phyloP scores from a whole-genome alignment of 257 asterid genomes.

The Solanum piurae region DNA sequence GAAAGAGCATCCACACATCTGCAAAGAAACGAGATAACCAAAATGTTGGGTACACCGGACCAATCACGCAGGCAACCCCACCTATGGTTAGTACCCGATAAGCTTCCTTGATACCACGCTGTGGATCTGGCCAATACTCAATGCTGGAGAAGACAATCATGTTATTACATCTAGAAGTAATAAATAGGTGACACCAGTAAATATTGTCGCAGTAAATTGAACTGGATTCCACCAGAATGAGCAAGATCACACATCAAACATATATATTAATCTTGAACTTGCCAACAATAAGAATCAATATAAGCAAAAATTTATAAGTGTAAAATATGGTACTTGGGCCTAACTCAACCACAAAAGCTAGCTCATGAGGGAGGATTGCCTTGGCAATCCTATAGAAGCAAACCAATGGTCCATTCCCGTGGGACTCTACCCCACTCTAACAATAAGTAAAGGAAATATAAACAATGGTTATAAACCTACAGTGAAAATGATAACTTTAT shows the following conservation, averaged over 20 bases:
- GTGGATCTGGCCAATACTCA: conserved; percentile 46
- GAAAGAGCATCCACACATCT: conserved; percentile 35
- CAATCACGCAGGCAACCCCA: conserved; percentile 30
- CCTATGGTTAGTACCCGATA: conserved; percentile 26
- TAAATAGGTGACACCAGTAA: not conserved
- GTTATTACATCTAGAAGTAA: not conserved
- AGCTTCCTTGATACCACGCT: conserved; percentile 36
- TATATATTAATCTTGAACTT: not conserved
- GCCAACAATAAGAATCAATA: not conserved
- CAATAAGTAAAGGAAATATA: not conserved
- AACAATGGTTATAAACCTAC: not conserved
- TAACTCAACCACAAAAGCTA: not conserved
- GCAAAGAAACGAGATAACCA: conserved; percentile 37
- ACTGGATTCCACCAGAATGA: not conserved
- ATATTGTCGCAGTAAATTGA: not conserved
- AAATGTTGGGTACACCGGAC: conserved; percentile 37
- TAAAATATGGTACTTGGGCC: not conserved
- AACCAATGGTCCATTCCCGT: not conserved
- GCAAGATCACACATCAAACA: not conserved
- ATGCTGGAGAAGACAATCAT: conserved; percentile 14
- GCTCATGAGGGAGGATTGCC: not conserved
- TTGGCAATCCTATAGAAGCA: not conserved
- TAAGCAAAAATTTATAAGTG: too few species aligned
- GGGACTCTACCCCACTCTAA: not conserved
- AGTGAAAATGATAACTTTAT: not conserved